Evolutionary conservation across 192 early-diverging fungal species (phyloP), one percentile per base, ranked within the genome.

Genomic region (Rhizoclosmatium sp.): DNA sequence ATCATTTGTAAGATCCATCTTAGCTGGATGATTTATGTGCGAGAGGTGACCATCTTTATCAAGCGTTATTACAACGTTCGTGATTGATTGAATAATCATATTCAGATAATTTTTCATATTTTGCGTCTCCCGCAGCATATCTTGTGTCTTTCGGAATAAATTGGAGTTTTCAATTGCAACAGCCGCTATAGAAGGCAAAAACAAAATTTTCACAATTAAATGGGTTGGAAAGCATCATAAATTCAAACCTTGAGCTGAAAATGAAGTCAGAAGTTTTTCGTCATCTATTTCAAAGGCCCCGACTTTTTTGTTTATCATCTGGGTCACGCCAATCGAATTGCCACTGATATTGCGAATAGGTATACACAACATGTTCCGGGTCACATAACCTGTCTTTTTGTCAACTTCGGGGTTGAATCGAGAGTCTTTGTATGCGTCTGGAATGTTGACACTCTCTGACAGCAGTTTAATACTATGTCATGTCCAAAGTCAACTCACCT

Each of bases 121-220:
- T 39, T 31, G 47, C 5, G 78, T 71, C 42, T 69, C 66, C 14
- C 68, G 42, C 2, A 81, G 82, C 81, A 88, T 85, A 60, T 88
- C 82, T 66, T 87, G 81, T 2, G 87, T 88, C 70, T 87, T 82
- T 68, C 89, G 86, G 75, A 89, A 89, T 23, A 89, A 73, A 21
- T 88, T 65, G 3, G 86, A 85, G 65, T 89, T 89, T 79, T 89
- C 87, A 75, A 89, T 86, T 5, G 87, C 86, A 59, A 88, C 86
- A 59, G 87, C 87, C 42, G 87, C 87, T 89, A 59, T 69, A n/a
- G 21, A 45, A 41, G 2, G 68, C 16, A 49, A 16, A 16, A 62
- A 31, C 14, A 21, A 59, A 1, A 47, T 31, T 31, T 31, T 31
- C 31, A 31, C 31, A 31, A 31, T 31, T 31, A 31, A 31, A 16